Evolutionary conservation across 2,329 filamentous ascomycete species (phyloP).

Genomic region (Rhexocercosporidium sp.): DNA sequence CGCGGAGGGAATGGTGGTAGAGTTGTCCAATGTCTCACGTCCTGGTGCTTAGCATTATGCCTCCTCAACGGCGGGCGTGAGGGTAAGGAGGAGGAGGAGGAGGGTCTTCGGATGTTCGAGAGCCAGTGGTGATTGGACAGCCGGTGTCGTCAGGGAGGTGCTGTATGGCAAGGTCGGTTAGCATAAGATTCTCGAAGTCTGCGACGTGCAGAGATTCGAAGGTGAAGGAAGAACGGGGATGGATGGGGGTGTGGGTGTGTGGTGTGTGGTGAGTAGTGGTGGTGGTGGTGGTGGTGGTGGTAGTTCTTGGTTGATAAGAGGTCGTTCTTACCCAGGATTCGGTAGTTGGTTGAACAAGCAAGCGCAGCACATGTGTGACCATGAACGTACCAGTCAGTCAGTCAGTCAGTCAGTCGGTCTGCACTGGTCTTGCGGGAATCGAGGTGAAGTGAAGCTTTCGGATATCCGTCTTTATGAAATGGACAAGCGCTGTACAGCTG

Average conservation of each 20-base stretch:
- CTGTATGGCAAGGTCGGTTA: conserved; percentile 31
- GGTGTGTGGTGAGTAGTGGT: too few relatives aligned
- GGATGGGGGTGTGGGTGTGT: not conserved
- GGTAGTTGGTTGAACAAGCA: conserved; percentile 12
- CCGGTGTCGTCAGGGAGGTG: conserved; percentile 20
- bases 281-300: conserved; percentile 11
- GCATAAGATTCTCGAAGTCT: conserved; percentile 35
- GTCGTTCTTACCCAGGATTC: conserved; percentile 26
- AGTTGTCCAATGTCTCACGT: conserved; percentile 38
- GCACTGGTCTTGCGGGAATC: too few relatives aligned
- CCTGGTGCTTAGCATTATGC: conserved; percentile 37
- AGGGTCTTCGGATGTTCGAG: conserved; percentile 12
- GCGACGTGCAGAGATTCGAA: conserved; percentile 28
- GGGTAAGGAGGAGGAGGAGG: too few relatives aligned
- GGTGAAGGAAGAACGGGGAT: conserved; percentile 1
- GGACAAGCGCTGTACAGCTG: conserved; percentile 22
- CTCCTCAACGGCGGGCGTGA: conserved; percentile 27
- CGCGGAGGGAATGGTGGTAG: conserved; percentile 30
- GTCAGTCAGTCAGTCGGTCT: too few relatives aligned
- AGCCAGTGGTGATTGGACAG: conserved; percentile 6
- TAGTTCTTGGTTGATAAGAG: not conserved
- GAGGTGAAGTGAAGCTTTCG: not conserved
- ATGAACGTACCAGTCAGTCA: not conserved
- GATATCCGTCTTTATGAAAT: conserved; percentile 28
- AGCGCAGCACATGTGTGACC: not conserved